A percentile compares a stretch with the other conserved stretches of the same genome.
Evolutionary conservation across 805 yeast genomes (phyloP).

Genomic region (Kuraishia capsulata): DNA sequence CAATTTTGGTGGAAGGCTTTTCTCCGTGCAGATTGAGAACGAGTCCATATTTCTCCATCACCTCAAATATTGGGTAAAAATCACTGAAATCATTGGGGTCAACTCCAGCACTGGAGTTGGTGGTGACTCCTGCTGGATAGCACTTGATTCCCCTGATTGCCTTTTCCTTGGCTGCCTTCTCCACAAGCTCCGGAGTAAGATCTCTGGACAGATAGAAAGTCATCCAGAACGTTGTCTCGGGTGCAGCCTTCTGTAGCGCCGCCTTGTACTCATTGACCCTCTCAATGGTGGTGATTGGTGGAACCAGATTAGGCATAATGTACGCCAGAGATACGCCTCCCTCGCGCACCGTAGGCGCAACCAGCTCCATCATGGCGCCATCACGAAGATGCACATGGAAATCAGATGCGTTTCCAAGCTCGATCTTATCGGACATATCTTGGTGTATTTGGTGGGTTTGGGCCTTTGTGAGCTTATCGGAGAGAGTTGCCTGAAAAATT

Average conservation of each 20-base stretch:
- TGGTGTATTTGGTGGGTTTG: too few species aligned
- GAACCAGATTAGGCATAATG: conserved; percentile 93
- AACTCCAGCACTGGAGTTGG: conserved; percentile 87
- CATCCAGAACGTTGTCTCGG: conserved; percentile 85
- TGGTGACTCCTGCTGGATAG: conserved; percentile 99
- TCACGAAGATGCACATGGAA: conserved; percentile 96
- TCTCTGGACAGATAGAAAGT: conserved; percentile 73
- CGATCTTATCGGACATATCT: background rate
- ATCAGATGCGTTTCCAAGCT: conserved; percentile 71
- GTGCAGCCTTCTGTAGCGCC: conserved; percentile 55
- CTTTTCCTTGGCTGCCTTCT: conserved; percentile 61
- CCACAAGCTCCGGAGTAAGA: conserved; percentile 79
- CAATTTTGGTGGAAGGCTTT: conserved; percentile 59
- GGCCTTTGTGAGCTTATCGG: background rate
- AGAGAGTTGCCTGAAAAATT: background rate
- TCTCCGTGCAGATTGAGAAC: conserved; percentile 94
- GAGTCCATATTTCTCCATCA: conserved; percentile 70
- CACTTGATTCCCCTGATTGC: conserved; percentile 86
- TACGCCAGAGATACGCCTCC: conserved; percentile 93
- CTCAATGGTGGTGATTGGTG: conserved; percentile 78
- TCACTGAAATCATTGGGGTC: conserved; percentile 85
- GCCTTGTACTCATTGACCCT: conserved; percentile 63
- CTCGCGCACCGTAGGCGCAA: conserved; percentile 79
- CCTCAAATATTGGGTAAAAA: conserved; percentile 85
- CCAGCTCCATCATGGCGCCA: conserved; percentile 85